These are phyloP conservation scores for Ceratocystiopsis brevicomis DNA, from an alignment of 2,329 filamentous ascomycete species.

Conservation along the genomic window DNA sequence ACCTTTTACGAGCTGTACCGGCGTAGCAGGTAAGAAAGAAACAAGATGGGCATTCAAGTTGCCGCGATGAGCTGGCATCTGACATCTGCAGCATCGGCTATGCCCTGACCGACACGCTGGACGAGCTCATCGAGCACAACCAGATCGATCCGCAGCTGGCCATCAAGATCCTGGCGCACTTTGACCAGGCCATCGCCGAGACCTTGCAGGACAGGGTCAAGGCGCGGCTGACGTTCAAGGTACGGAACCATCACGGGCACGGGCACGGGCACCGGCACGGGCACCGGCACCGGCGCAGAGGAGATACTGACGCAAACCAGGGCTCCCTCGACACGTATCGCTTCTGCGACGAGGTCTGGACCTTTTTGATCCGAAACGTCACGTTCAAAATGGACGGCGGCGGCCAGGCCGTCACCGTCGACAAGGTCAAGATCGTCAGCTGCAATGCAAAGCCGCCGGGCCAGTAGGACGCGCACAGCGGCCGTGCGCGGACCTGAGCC, in stretches of 20 bases:
- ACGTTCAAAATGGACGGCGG: conserved; percentile 92
- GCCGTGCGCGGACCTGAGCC: no score
- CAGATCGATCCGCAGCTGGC: conserved; percentile 95
- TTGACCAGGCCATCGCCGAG: conserved; percentile 84
- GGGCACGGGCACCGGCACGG: no score
- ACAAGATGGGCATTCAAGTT: no score
- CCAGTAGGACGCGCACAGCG: conserved; percentile 1
- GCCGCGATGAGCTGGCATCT: not conserved
- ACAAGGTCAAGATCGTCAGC: conserved; percentile 91
- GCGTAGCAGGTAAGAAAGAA: conserved; percentile 63
- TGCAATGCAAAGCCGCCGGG: conserved; percentile 62
- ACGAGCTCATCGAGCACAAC: conserved; percentile 84
- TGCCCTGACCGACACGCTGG: conserved; percentile 87
- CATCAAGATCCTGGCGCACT: conserved; percentile 94
- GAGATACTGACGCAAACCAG: conserved; percentile 24
- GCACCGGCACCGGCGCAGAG: no score
- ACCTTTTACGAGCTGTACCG: conserved; percentile 90
- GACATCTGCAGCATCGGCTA: conserved; percentile 57
- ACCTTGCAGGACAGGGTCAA: conserved; percentile 85
- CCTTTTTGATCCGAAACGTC: conserved; percentile 95
- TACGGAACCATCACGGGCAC: no score
- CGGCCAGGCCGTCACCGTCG: conserved; percentile 53
- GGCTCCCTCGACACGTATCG: conserved; percentile 95
- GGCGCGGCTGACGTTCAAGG: conserved; percentile 74
- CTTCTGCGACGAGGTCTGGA: conserved; percentile 99